Evolutionary conservation across 2,329 filamentous ascomycete genomes (phyloP).

Genomic region (Eurotiales sp.): DNA sequence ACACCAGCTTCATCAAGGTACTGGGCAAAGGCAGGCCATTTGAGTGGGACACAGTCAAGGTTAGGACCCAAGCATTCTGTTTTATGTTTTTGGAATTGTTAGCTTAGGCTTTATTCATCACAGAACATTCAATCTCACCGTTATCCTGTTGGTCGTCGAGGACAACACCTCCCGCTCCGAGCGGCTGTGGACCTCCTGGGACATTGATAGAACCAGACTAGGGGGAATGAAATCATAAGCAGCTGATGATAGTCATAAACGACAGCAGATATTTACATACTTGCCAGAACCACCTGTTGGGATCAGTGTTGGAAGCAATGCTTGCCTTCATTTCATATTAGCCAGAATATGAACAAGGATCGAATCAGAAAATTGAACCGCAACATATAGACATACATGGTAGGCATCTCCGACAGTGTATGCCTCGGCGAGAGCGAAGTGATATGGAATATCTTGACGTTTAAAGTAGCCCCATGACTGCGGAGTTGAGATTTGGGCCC

Average conservation of each 20-base stretch:
- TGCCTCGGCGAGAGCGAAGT: constrained; percentile 11
- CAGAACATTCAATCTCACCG: background rate
- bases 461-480: constrained; percentile 14
- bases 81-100: too few species aligned
- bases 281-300: constrained; percentile 11
- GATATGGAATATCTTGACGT: constrained; percentile 10
- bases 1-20: constrained; percentile 48
- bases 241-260: too few species aligned
- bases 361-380: background rate
- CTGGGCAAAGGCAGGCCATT: constrained; percentile 52
- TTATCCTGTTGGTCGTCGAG: constrained; percentile 9
- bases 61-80: constrained; percentile 42
- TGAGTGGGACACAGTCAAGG: constrained; percentile 52
- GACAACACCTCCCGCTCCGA: constrained; percentile 11
- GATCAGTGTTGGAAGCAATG: constrained; percentile 12
- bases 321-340: background rate
- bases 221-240: too few species aligned
- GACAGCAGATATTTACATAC: background rate
- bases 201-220: constrained; percentile 12
- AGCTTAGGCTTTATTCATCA: too few species aligned
- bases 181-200: constrained; percentile 4
- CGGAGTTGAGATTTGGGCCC: constrained; percentile 2
- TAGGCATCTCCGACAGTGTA: constrained; percentile 12
- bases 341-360: too few species aligned
- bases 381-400: background rate